Evolutionary conservation across 805 yeast genomes (phyloP).

Genomic region (Saccharomycopsis amapae): DNA sequence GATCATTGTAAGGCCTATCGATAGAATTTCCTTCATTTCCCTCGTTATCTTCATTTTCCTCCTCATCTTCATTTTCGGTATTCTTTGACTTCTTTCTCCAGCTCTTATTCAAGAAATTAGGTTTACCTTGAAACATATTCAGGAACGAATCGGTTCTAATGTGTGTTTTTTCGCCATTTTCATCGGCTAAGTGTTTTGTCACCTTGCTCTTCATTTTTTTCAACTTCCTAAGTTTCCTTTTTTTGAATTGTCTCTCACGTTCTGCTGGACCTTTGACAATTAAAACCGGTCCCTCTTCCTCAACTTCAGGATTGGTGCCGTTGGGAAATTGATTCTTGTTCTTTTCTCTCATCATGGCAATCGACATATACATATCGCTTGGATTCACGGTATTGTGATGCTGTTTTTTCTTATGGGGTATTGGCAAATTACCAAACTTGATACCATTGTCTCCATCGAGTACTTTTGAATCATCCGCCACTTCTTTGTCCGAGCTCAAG

Average conservation of each 20-base stretch:
- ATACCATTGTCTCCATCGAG: conserved; percentile 33
- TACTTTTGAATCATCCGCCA: too few relatives aligned
- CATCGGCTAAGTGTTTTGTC: too few relatives aligned
- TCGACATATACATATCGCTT: conserved; percentile 76
- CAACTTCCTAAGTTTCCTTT: background rate
- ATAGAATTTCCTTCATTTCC: background rate
- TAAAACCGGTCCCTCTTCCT: conserved; percentile 68
- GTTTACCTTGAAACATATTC: too few relatives aligned
- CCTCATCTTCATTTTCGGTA: conserved; percentile 25
- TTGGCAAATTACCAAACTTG: conserved; percentile 54
- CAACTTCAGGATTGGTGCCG: conserved; percentile 25
- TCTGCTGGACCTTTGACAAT: conserved; percentile 75
- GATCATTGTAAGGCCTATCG: too few relatives aligned
- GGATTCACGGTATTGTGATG: conserved; percentile 51
- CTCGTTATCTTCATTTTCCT: conserved; percentile 15
- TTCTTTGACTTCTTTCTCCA: background rate
- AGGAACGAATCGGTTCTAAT: too few relatives aligned
- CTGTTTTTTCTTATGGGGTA: conserved; percentile 32
- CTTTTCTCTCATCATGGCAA: conserved; percentile 65
- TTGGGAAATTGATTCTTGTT: conserved; percentile 28
- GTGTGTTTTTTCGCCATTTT: too few relatives aligned
- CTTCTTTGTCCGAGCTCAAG: too few relatives aligned
- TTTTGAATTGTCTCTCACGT: conserved; percentile 34
- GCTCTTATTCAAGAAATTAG: background rate
- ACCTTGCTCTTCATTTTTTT: background rate